Conservation (phyloP, 495 filamentous ascomycete genomes). For the Penicillium canariense region DNA sequence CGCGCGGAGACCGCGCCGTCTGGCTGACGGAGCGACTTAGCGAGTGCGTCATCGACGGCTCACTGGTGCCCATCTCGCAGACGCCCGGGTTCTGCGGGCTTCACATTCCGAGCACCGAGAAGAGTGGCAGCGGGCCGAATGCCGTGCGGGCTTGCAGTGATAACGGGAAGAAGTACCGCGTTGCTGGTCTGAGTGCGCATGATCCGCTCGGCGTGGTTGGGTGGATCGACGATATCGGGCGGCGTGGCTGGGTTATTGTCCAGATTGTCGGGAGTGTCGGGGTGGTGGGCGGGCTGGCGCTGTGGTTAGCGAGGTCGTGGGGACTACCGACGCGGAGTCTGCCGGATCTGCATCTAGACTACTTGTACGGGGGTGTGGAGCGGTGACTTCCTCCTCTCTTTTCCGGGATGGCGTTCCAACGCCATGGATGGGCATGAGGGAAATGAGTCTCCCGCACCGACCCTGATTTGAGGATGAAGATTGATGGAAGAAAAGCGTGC, state of each 20-base stretch:
- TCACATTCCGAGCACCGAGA: constrained; percentile 16
- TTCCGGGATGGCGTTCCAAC: not conserved
- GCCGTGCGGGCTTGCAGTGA: constrained; percentile 26
- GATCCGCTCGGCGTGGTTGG: constrained; percentile 78
- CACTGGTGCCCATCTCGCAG: constrained; percentile 52
- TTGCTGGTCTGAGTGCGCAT: constrained; percentile 45
- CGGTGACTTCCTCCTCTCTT: not conserved
- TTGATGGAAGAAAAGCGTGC: not conserved
- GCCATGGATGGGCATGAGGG: not conserved
- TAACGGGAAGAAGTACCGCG: constrained; percentile 25
- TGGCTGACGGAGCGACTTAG: constrained; percentile 76
- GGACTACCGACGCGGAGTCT: constrained; percentile 37
- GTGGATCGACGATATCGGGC: constrained; percentile 64
- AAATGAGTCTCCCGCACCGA: not conserved
- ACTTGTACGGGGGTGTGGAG: constrained; percentile 21
- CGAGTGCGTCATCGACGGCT: constrained; percentile 73
- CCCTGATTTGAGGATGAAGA: not conserved
- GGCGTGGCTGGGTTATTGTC: constrained; percentile 65
- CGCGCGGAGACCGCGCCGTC: constrained; percentile 67
- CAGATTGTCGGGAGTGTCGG: constrained; percentile 76
- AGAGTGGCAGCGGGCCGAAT: constrained; percentile 21
- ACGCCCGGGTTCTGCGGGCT: constrained; percentile 35
- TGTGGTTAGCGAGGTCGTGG: constrained; percentile 57
- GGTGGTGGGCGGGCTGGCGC: constrained; percentile 68
- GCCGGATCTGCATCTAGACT: constrained; percentile 39